phyloP scores from a whole-genome alignment of 768 basidiomycete species.

The Panellus pusillus region DNA sequence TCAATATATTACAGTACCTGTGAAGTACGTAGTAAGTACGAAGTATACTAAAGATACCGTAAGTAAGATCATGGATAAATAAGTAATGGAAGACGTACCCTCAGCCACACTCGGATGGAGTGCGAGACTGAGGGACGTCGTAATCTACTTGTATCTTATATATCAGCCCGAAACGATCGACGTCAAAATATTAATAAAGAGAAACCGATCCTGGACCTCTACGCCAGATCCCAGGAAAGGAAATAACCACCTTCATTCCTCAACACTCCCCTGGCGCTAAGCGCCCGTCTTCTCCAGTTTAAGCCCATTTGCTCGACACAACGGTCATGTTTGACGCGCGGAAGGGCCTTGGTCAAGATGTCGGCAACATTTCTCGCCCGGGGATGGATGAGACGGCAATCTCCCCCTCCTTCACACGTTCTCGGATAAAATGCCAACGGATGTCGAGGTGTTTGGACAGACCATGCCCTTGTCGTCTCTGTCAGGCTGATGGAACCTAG shows the following conservation, averaged over 20 bases:
- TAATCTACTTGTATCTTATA: no score
- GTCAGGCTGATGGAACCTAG: constrained; percentile 24
- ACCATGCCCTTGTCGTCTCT: constrained; percentile 6
- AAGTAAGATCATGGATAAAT: no score
- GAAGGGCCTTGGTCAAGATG: constrained; percentile 30
- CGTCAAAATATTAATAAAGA: no score
- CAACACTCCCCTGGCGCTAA: not conserved
- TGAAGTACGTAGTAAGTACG: no score
- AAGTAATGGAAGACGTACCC: no score
- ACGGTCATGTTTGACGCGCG: not conserved
- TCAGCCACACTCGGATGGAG: no score
- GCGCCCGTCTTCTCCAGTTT: not conserved
- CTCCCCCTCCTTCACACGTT: constrained; percentile 8
- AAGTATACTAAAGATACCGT: no score
- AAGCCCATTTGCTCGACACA: not conserved
- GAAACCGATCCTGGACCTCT: no score
- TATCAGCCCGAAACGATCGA: no score
- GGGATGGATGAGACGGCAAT: constrained; percentile 5
- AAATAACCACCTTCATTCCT: not conserved
- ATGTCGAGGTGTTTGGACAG: constrained; percentile 20
- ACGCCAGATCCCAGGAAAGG: no score
- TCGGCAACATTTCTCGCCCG: constrained; percentile 30
- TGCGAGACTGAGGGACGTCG: no score
- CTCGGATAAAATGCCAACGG: constrained; percentile 15
- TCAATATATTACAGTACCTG: no score